phyloP scores from a whole-genome alignment of 106 monocot species.

The Allium fistulosum region DNA sequence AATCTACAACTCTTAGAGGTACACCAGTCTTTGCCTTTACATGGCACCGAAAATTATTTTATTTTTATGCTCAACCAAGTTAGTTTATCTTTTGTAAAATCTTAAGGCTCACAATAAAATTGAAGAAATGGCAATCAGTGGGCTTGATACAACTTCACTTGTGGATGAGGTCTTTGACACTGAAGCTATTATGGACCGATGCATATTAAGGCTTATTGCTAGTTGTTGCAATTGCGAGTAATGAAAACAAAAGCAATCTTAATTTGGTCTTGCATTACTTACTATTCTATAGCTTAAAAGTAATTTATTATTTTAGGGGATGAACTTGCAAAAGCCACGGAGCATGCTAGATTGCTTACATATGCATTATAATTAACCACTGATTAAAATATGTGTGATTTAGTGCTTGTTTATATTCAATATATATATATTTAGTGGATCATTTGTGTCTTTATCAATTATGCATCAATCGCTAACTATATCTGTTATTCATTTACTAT shows the following conservation, averaged over 20 bases:
- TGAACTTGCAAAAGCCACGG: slow-evolving; percentile 84
- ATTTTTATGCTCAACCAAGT: neutral
- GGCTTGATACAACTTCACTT: slow-evolving; percentile 40
- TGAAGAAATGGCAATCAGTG: slow-evolving; percentile 31
- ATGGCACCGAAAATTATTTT: neutral
- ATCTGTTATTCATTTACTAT: too few relatives aligned
- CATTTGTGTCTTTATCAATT: too few relatives aligned
- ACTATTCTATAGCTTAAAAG: neutral
- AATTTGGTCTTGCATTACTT: too few relatives aligned
- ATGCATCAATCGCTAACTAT: too few relatives aligned
- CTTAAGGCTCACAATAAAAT: slow-evolving; percentile 81
- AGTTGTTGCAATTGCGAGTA: slow-evolving; percentile 82
- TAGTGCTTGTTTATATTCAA: too few relatives aligned
- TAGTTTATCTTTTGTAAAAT: slow-evolving; percentile 8
- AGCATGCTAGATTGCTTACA: slow-evolving; percentile 66
- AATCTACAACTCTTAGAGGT: slow-evolving; percentile 76
- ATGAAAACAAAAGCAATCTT: too few relatives aligned
- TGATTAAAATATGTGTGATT: too few relatives aligned
- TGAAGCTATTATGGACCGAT: slow-evolving; percentile 71
- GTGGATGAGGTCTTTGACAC: slow-evolving; percentile 43
- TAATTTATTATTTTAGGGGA: slow-evolving; percentile 45
- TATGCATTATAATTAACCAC: too few relatives aligned
- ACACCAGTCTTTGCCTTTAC: neutral
- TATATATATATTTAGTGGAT: too few relatives aligned
- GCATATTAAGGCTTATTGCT: slow-evolving; percentile 86